Base-by-base conservation (phyloP, 805 yeast genomes). In the Ogataea saltuana region DNA sequence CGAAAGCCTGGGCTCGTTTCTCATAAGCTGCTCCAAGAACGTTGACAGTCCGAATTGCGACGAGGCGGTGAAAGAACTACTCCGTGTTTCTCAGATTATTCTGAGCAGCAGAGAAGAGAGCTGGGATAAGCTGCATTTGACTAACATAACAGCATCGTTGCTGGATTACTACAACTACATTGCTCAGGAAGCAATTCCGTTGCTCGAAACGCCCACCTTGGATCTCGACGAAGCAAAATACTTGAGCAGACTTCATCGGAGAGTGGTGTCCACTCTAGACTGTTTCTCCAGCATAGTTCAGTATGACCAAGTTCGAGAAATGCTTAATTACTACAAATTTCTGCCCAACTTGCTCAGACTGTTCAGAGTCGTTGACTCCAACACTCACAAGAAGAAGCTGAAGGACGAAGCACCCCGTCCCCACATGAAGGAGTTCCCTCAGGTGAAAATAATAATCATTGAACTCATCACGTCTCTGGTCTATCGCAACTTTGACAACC, bases 391-490 rank as follows among this genome's bases (percentile, higher is more conserved):
- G 33, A 53, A 54, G 32, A 66, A 59, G 34, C 55, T 61, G 51
- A 73, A 66, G 33, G 63, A 56, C 43, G 44, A 38, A 35, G 12
- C 18, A 2, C 15, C 35, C 8, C 50, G 38, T 27, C 44, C 26
- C 23, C 33, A 41, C 13, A n/a, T 30, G 8, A 59, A 68, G 17
- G 52, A 63, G 33, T 83, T 84, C 47, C 93, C 95, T 0, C 75
- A 78, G 31, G 72, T 80, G 10, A 87, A 88, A 55, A 74, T 83
- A 1, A 65, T 85, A 17, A 64, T 85, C 9, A 75, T 89, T 20
- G 90, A 85, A 53, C 71, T 83, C 0, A 61, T 90, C 9, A 74
- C 89, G 0, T 72, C 75, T 36, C 59, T 89, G 35, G 71, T 76
- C 0, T 74, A 74, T 49, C 67, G 74, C 0, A 74, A 80, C 34